These are phyloP conservation scores for Neocucurbitaria cava DNA, from an alignment of 2,329 filamentous ascomycete species.

Conservation along the genomic window DNA sequence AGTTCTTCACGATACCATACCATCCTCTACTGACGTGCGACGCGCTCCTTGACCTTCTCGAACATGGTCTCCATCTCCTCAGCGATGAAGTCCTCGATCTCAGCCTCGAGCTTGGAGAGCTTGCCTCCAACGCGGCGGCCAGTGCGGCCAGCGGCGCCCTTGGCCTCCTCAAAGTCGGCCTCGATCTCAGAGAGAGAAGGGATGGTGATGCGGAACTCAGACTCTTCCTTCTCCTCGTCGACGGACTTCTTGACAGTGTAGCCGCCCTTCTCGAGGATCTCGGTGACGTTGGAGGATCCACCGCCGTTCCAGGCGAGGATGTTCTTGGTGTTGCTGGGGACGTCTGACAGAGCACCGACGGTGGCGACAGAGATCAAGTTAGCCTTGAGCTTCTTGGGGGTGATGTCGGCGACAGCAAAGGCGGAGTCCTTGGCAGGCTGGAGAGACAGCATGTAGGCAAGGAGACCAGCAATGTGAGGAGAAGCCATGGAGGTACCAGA, in stretches of 20 bases:
- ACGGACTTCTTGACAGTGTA: constrained; percentile 62
- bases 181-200: constrained; percentile 46
- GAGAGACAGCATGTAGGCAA: constrained; percentile 97
- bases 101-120: constrained; percentile 55
- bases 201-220: constrained; percentile 45
- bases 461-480: constrained; percentile 92
- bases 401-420: constrained; percentile 87
- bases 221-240: constrained; percentile 44
- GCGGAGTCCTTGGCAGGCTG: constrained; percentile 90
- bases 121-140: constrained; percentile 53
- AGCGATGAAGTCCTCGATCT: constrained; percentile 57
- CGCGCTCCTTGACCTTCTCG: constrained; percentile 56
- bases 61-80: constrained; percentile 61
- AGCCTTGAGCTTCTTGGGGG: constrained; percentile 92
- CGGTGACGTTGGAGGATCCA: constrained; percentile 87
- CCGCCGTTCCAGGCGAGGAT: constrained; percentile 99
- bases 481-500: constrained; percentile 99
- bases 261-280: constrained; percentile 77
- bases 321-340: constrained; percentile 88
- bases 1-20: not conserved
- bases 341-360: constrained; percentile 75
- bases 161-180: constrained; percentile 45
- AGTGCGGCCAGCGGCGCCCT: constrained; percentile 49
- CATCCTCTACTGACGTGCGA: constrained; percentile 40
- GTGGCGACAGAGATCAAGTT: constrained; percentile 86